These are phyloP conservation scores for Fusarium avenaceum DNA, from an alignment of 2,329 filamentous ascomycete species.

Conservation along the genomic window DNA sequence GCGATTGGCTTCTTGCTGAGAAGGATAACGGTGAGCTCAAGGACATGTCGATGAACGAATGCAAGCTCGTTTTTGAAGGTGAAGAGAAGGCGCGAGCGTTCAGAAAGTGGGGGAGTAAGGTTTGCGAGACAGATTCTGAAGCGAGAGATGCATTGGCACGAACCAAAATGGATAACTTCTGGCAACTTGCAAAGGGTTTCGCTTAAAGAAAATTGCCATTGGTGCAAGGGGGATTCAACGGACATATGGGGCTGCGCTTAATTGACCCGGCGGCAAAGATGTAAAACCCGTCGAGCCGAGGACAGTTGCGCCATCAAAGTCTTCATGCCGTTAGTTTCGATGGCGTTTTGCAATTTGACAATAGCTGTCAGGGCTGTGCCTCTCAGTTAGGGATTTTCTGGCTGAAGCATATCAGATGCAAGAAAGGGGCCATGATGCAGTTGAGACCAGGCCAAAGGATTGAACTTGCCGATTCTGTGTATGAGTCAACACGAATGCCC, in stretches of 20 bases:
- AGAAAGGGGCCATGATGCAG: not conserved
- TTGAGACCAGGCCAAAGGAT: not conserved
- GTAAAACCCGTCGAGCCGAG: slow-evolving; percentile 20
- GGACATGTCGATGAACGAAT: slow-evolving; percentile 85
- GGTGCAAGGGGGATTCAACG: not conserved
- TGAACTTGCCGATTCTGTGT: not conserved
- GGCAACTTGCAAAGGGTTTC: slow-evolving; percentile 84
- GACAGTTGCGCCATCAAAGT: not conserved
- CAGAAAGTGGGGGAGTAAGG: slow-evolving; percentile 87
- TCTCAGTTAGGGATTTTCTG: not conserved
- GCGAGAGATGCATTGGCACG: slow-evolving; percentile 84
- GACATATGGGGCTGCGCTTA: slow-evolving; percentile 12
- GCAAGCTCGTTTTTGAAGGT: slow-evolving; percentile 89
- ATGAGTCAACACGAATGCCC: not conserved
- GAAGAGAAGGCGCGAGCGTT: slow-evolving; percentile 85
- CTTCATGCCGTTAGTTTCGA: slow-evolving; percentile 5
- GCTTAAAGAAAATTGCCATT: slow-evolving; percentile 26
- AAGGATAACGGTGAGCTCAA: slow-evolving; percentile 83
- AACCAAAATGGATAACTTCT: slow-evolving; percentile 95
- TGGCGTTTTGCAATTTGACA: not conserved
- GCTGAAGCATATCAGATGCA: not conserved
- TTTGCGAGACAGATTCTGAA: slow-evolving; percentile 93
- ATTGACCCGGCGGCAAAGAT: slow-evolving; percentile 13
- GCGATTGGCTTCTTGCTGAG: slow-evolving; percentile 83
- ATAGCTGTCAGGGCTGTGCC: not conserved